Percentiles rank a stretch among this genome's conserved stretches.
Evolutionary conservation across 768 basidiomycete species (phyloP).

Genomic region (Lyophyllum decastes): DNA sequence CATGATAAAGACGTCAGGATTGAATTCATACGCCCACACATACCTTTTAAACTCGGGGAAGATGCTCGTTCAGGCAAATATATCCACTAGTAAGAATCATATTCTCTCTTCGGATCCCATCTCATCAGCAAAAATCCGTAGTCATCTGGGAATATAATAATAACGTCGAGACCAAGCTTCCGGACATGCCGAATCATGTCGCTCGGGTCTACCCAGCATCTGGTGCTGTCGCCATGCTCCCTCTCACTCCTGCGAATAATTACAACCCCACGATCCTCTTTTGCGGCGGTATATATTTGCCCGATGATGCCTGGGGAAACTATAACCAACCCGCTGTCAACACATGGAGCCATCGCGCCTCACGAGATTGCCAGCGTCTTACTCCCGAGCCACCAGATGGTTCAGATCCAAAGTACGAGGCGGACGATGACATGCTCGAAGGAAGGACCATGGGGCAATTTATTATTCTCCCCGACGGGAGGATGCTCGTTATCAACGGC

Average conservation of each 20-base stretch:
- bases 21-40: constrained; percentile 77
- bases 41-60: constrained; percentile 77
- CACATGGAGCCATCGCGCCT: constrained; percentile 72
- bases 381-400: constrained; percentile 83
- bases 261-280: constrained; percentile 86
- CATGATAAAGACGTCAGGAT: constrained; percentile 69
- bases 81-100: constrained; percentile 62
- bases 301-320: constrained; percentile 71
- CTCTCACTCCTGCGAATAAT: constrained; percentile 86
- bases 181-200: constrained; percentile 72
- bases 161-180: constrained; percentile 64
- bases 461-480: constrained; percentile 78
- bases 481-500: constrained; percentile 79
- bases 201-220: constrained; percentile 89
- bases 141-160: constrained; percentile 52
- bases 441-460: constrained; percentile 94
- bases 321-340: constrained; percentile 73
- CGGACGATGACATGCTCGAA: constrained; percentile 77
- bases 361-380: constrained; percentile 76
- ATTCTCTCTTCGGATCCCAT: constrained; percentile 12
- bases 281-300: constrained; percentile 87
- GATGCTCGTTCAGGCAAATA: constrained; percentile 81
- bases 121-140: constrained; percentile 12
- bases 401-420: constrained; percentile 54
- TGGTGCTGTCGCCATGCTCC: constrained; percentile 87